These are phyloP conservation scores for Gaeumannomyces tritici DNA, from an alignment of 2,329 filamentous ascomycete genomes.

Conservation along the genomic window DNA sequence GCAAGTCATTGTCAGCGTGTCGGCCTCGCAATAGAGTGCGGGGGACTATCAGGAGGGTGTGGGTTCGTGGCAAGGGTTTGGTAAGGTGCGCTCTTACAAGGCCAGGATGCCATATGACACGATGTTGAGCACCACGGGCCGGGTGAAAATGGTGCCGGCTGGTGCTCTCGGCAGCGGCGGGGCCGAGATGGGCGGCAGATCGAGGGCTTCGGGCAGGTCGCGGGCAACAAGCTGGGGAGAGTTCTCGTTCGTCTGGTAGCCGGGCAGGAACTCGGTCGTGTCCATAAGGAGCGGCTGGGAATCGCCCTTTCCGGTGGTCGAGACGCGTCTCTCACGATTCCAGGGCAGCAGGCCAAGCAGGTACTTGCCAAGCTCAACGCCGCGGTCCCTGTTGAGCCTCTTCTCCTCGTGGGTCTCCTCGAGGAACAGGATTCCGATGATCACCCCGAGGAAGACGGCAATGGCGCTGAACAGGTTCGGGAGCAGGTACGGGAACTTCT, in stretches of 20 bases:
- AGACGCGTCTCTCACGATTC: constrained; percentile 14
- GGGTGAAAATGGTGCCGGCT: constrained; percentile 58
- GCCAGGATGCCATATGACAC: constrained; percentile 85
- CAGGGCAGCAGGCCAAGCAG: constrained; percentile 39
- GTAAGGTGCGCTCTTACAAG: constrained; percentile 57
- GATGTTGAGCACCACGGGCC: constrained; percentile 78
- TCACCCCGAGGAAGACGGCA: constrained; percentile 67
- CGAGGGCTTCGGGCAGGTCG: constrained; percentile 22
- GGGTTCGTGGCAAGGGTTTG: too few species aligned
- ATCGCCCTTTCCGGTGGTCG: constrained; percentile 32
- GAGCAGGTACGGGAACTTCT: constrained; percentile 78
- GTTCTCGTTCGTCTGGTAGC: constrained; percentile 54
- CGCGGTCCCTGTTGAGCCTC: constrained; percentile 66
- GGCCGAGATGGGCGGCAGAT: constrained; percentile 17
- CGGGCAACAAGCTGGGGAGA: constrained; percentile 35
- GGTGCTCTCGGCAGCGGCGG: constrained; percentile 5
- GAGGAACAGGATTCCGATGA: constrained; percentile 74
- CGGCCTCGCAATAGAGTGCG: neutral
- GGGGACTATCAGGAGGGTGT: constrained; percentile 10
- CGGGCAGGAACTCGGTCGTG: constrained; percentile 53
- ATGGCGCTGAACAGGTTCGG: constrained; percentile 83
- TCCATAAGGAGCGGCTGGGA: constrained; percentile 51
- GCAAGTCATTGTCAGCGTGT: neutral
- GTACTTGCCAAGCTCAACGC: constrained; percentile 67
- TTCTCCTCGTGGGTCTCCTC: constrained; percentile 88